phyloP scores from a whole-genome alignment of 2,329 filamentous ascomycete genomes.

The Trichoderma brevicompactum region DNA sequence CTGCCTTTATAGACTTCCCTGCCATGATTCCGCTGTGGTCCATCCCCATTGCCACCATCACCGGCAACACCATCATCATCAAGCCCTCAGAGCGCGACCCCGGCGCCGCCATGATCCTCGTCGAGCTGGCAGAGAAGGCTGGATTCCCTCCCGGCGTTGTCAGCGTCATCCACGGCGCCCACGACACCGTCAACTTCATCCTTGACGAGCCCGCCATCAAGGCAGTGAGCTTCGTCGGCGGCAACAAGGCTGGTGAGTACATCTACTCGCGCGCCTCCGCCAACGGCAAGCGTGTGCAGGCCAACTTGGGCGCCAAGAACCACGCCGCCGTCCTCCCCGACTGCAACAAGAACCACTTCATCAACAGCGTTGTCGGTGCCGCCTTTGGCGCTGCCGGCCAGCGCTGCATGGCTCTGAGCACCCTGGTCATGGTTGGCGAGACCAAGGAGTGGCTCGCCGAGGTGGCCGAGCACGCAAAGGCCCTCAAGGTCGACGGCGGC shows the following conservation, averaged over 20 bases:
- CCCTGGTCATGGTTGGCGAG: constrained; percentile 81
- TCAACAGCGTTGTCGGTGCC: constrained; percentile 82
- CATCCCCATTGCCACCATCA: constrained; percentile 82
- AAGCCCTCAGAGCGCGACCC: constrained; percentile 88
- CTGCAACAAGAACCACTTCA: constrained; percentile 87
- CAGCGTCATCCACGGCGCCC: constrained; percentile 81
- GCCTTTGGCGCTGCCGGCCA: constrained; percentile 86
- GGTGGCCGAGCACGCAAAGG: constrained; percentile 74
- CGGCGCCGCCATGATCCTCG: constrained; percentile 82
- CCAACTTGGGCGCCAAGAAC: constrained; percentile 88
- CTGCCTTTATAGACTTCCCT: constrained; percentile 68
- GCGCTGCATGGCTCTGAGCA: constrained; percentile 85
- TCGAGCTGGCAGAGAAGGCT: constrained; percentile 77
- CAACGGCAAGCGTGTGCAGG: constrained; percentile 86
- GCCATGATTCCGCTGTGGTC: constrained; percentile 94
- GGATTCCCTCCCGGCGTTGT: constrained; percentile 82
- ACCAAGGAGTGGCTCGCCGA: constrained; percentile 82
- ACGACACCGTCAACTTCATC: constrained; percentile 83
- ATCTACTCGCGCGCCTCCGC: constrained; percentile 79
- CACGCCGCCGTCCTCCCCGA: constrained; percentile 83
- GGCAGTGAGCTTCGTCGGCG: constrained; percentile 83
- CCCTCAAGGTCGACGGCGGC: constrained; percentile 75
- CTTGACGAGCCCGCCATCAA: constrained; percentile 84
- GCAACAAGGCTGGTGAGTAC: constrained; percentile 88
- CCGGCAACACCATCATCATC: constrained; percentile 81